A percentile compares a stretch with the other conserved stretches of the same genome.
Conservation (phyloP, 805 yeast genomes). For the Isabelozyma pseudorhagii region DNA sequence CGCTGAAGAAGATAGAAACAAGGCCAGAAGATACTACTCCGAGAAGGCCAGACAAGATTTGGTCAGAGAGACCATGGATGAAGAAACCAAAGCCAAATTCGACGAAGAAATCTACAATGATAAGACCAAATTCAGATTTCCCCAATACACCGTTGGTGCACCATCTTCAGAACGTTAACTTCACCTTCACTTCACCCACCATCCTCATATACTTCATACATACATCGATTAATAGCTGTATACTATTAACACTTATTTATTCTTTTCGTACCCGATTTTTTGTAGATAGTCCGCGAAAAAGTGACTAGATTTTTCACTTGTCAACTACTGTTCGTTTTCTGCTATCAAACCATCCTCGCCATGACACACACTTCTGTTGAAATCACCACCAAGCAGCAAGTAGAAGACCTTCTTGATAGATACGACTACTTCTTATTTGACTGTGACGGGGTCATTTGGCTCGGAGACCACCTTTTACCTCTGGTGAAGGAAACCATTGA, state of each 20-base stretch:
- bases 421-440: conserved; percentile 91
- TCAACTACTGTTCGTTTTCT: no score
- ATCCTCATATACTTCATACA: neutral
- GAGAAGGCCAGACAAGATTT: conserved; percentile 65
- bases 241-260: no score
- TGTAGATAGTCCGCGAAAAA: no score
- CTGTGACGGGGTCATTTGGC: conserved; percentile 97
- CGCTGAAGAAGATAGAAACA: conserved; percentile 81
- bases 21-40: conserved; percentile 66
- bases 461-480: conserved; percentile 80
- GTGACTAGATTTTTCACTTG: no score
- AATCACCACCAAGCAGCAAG: conserved; percentile 46
- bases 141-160: conserved; percentile 39
- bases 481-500: conserved; percentile 71
- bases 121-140: conserved; percentile 43
- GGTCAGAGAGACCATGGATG: conserved; percentile 40
- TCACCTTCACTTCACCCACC: neutral
- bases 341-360: no score
- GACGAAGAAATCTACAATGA: conserved; percentile 43
- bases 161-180: conserved; percentile 24
- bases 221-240: no score
- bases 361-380: conserved; percentile 43
- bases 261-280: no score
- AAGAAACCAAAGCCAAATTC: conserved; percentile 36
- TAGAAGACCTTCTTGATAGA: conserved; percentile 50